Evolutionary conservation across 306 rosid species (phyloP).

Genomic region (Aeschynomene evenia): DNA sequence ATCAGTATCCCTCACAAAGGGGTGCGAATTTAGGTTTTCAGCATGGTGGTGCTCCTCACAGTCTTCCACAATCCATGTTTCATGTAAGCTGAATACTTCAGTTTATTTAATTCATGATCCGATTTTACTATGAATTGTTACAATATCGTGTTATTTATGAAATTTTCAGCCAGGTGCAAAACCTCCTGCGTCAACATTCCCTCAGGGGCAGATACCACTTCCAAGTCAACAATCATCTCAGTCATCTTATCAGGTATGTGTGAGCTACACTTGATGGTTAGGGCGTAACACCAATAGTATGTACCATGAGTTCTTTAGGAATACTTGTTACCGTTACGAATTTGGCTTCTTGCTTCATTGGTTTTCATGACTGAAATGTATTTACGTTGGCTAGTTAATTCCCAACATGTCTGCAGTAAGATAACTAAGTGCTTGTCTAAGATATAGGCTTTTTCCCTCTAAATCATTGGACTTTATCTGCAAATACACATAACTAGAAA

Average conservation of each 20-base stretch:
- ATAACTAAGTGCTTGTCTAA: not conserved
- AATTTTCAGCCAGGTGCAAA: conserved; percentile 68
- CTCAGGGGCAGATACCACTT: conserved; percentile 63
- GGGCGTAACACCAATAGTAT: not conserved
- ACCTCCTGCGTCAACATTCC: conserved; percentile 60
- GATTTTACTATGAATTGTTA: conserved; percentile 4
- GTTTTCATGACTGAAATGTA: not conserved
- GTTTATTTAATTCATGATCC: conserved; percentile 25
- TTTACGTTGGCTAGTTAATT: conserved; percentile 16
- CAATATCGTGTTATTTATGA: conserved; percentile 28
- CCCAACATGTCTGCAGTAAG: conserved; percentile 16
- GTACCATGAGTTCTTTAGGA: conserved; percentile 11
- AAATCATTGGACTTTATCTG: not conserved
- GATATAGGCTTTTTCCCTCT: not conserved
- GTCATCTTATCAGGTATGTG: conserved; percentile 69
- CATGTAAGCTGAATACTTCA: conserved; percentile 66
- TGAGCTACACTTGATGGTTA: conserved; percentile 12
- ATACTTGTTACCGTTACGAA: conserved; percentile 1
- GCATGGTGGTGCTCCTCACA: conserved; percentile 71
- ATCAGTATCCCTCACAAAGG: conserved; percentile 73
- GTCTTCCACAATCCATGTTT: conserved; percentile 67
- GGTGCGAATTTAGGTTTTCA: conserved; percentile 67
- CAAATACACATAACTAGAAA: not conserved
- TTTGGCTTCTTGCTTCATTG: conserved; percentile 17
- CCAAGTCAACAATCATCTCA: conserved; percentile 72